Conservation (phyloP, 2,329 filamentous ascomycete species). For the Diplodia mutila region DNA sequence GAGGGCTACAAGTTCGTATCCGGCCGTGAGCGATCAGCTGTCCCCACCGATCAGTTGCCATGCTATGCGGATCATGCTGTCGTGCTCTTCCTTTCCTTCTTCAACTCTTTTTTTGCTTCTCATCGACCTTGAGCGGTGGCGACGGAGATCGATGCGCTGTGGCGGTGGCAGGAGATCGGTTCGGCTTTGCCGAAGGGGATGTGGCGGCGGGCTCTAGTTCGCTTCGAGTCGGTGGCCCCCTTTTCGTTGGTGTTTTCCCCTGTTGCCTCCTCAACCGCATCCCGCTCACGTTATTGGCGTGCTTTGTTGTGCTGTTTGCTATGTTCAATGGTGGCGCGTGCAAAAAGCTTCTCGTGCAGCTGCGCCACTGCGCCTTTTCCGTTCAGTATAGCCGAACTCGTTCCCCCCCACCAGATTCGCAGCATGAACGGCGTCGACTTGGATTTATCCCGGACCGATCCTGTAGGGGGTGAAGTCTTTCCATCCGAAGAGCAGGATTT, state of each 20-base stretch:
- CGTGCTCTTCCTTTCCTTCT: background rate
- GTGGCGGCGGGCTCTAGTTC: background rate
- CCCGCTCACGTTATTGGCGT: no score
- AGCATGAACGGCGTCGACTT: background rate
- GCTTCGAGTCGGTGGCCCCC: background rate
- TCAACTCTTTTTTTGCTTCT: background rate
- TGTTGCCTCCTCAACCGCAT: background rate
- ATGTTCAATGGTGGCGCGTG: no score
- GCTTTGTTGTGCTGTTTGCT: no score
- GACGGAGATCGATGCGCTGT: background rate
- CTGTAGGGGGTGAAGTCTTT: background rate
- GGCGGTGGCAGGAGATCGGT: background rate
- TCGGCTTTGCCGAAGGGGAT: background rate
- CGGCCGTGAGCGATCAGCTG: background rate
- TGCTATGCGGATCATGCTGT: background rate
- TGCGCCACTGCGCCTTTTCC: background rate
- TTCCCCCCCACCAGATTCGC: background rate
- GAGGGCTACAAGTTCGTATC: background rate
- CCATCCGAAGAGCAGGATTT: background rate
- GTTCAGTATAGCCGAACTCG: no score
- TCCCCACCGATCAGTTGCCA: background rate
- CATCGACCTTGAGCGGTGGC: background rate
- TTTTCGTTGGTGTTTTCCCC: background rate
- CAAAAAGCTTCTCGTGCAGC: background rate
- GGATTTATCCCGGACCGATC: background rate